Percentiles rank a stretch among this genome's conserved stretches.
Evolutionary conservation across 257 asterid genomes (phyloP).

Genomic region (Nicotiana obtusifolia): DNA sequence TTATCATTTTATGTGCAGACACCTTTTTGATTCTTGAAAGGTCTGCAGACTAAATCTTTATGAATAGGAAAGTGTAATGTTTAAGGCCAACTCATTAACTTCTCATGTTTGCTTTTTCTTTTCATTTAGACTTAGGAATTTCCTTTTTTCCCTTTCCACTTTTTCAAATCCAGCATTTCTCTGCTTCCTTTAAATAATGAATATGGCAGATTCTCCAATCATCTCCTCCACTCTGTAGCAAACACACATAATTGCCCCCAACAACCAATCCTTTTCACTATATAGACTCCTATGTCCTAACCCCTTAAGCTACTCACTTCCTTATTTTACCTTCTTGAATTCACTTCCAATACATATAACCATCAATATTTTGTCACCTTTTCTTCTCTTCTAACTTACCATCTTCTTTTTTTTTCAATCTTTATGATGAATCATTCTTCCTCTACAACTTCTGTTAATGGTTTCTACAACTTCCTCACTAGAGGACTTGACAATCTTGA

Average conservation of each 20-base stretch:
- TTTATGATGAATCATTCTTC: constrained; percentile 61
- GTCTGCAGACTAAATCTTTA: background rate
- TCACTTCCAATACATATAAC: background rate
- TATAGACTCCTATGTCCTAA: constrained; percentile 27
- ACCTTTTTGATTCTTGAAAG: constrained; percentile 5
- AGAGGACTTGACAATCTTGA: constrained; percentile 56
- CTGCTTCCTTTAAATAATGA: constrained; percentile 28
- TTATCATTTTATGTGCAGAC: constrained; percentile 11
- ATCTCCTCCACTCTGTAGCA: constrained; percentile 64
- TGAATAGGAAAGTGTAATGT: background rate
- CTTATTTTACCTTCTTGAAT: constrained; percentile 4
- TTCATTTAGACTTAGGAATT: constrained; percentile 10
- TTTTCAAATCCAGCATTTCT: constrained; percentile 16
- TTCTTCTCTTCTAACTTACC: background rate
- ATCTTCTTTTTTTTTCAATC: constrained; percentile 4
- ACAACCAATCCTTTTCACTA: constrained; percentile 44
- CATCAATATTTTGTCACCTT: background rate
- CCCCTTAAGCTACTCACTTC: constrained; percentile 16
- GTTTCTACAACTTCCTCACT: constrained; percentile 50
- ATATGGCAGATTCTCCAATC: constrained; percentile 66
- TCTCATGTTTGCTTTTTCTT: constrained; percentile 3
- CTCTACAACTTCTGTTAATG: constrained; percentile 43
- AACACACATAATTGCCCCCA: constrained; percentile 69
- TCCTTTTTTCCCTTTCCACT: constrained; percentile 8
- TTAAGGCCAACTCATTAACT: constrained; percentile 15